Evolutionary conservation across 2,329 filamentous ascomycete genomes (phyloP).

Genomic region (Sporothrix luriei): DNA sequence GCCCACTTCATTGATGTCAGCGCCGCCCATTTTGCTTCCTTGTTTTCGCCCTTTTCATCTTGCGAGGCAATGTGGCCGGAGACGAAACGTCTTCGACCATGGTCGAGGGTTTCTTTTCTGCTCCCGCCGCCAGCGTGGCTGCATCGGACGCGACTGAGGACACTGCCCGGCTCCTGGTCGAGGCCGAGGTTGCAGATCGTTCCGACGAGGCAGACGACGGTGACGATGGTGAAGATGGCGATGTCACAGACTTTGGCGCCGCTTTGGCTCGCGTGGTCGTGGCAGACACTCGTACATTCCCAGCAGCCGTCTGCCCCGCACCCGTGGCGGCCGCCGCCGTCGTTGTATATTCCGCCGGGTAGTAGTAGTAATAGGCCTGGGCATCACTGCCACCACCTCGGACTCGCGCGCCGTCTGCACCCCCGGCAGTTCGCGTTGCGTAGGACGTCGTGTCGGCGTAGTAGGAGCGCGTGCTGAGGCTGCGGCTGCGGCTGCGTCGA

Average conservation of each 20-base stretch:
- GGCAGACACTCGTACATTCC: neutral
- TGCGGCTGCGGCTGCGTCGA: conserved; percentile 4
- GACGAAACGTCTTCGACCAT: neutral
- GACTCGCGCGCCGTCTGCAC: neutral
- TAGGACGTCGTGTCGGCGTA: conserved; percentile 12
- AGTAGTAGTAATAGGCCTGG: conserved; percentile 23
- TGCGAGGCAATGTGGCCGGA: neutral
- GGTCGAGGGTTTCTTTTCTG: neutral
- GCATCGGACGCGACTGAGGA: conserved; percentile 13
- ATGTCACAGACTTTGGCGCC: neutral
- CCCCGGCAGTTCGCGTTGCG: neutral
- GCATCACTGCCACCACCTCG: neutral
- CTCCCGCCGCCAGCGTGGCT: conserved; percentile 3
- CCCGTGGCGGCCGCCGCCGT: neutral
- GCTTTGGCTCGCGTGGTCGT: neutral
- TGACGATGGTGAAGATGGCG: neutral
- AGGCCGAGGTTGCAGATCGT: neutral
- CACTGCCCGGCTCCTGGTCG: neutral
- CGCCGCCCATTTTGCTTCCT: conserved; percentile 9
- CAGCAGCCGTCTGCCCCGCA: neutral
- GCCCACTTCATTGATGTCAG: neutral
- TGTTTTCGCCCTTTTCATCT: conserved; percentile 24
- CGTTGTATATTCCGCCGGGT: neutral
- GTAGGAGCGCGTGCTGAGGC: neutral
- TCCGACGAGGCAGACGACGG: neutral